Base-by-base conservation (phyloP, 2,329 filamentous ascomycete genomes). In the Domatiomyces catenatus region DNA sequence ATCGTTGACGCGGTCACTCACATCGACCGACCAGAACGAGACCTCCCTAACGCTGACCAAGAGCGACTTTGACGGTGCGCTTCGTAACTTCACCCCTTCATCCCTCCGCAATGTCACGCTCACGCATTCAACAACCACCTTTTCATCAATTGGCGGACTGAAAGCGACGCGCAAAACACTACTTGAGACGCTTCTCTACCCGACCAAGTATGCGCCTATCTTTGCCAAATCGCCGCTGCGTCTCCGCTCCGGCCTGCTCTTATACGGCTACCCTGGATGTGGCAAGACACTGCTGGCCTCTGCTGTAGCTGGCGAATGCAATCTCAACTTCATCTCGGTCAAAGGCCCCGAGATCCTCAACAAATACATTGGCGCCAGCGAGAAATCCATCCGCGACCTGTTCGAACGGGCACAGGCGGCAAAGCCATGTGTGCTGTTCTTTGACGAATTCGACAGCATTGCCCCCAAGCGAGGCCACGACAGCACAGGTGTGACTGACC, bases 291-390 rank as follows among this genome's bases (percentile, higher is more conserved):
- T 98, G 7, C 79, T 98, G 8, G 92, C 93, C 18, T 94, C 86
- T 52, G 92, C 92, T 0, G 90, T 98, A n/a, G 92, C 93, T 10
- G 90, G 90, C 50, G 92, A 98, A 69, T 96, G 90, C 62, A 90
- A 90, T 0, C 80, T 98, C 54, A 98, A 98, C 67, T 98, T 98
- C 68, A 98, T 98, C 67, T 89, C 83, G 42, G 92, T 98, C 62
- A 98, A 98, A 69, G 92, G 92, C 0, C 92, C 92, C 0, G 93
- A 98, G 66, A 96, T 98, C 52, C 71, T 98, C 50, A 98, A 98
- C 74, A 98, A 98, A 69, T 98, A 98, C 66, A 98, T 98, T 52
- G 92, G 92, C 62, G 92, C 92, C 0, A 94, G 86, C 24, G 92
- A 98, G 63, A 98, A 98, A 73, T 88, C 82, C 54, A 89, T 98